These are phyloP conservation scores for Caryocar brasiliense DNA, from an alignment of 441 rosid species.

Conservation along the genomic window DNA sequence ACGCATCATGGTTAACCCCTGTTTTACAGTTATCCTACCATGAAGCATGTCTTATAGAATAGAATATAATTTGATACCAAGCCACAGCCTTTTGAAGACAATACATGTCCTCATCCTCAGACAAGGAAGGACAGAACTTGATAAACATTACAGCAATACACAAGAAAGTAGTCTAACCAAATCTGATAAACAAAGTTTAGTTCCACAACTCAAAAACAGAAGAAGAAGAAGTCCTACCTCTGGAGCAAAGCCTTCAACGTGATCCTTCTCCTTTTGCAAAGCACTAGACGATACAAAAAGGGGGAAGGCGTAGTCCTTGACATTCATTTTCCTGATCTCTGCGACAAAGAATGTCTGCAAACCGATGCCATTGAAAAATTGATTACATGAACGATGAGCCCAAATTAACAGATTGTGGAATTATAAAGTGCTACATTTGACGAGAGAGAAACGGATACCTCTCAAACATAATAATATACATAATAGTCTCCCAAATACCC, in stretches of 20 bases:
- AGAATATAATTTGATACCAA: too few relatives aligned
- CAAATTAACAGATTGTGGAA: too few relatives aligned
- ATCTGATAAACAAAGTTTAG: neutral
- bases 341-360: slow-evolving; percentile 79
- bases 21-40: neutral
- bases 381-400: neutral
- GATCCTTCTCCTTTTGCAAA: slow-evolving; percentile 89
- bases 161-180: neutral
- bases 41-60: too few relatives aligned
- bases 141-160: too few relatives aligned
- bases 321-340: slow-evolving; percentile 91
- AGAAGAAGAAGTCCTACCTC: slow-evolving; percentile 50
- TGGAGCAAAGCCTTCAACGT: slow-evolving; percentile 91
- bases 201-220: neutral
- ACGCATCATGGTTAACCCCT: neutral
- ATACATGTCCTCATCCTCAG: too few relatives aligned
- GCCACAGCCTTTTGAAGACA: too few relatives aligned
- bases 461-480: too few relatives aligned
- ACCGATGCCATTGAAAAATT: slow-evolving; percentile 12
- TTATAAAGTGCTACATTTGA: too few relatives aligned
- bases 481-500: too few relatives aligned
- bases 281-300: slow-evolving; percentile 88
- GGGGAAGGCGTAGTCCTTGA: slow-evolving; percentile 89
- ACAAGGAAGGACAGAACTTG: too few relatives aligned
- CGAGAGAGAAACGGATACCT: too few relatives aligned